Conservation (phyloP, 768 basidiomycete genomes). For the Amanita jacksonii region DNA sequence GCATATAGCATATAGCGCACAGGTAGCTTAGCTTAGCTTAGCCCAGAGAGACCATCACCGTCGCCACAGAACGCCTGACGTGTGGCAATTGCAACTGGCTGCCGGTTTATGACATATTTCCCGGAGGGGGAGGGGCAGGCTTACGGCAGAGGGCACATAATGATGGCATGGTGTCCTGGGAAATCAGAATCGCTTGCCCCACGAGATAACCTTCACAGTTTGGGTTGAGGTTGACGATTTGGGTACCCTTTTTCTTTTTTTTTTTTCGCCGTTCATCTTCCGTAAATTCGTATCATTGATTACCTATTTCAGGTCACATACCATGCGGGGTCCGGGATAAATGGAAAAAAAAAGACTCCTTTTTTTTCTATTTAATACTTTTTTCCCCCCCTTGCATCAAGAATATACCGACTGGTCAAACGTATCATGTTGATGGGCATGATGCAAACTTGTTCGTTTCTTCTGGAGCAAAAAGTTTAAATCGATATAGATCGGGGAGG, state of each 20-base stretch:
- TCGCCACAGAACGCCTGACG: neutral
- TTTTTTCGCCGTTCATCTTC: neutral
- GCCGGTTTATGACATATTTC: slow-evolving; percentile 5
- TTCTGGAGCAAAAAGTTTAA: slow-evolving; percentile 3
- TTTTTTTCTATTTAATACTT: too few species aligned
- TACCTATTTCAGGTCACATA: too few species aligned
- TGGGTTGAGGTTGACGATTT: too few species aligned
- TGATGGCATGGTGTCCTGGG: neutral
- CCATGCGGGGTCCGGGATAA: too few species aligned
- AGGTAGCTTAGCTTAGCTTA: too few species aligned
- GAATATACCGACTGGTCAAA: too few species aligned
- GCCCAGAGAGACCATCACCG: neutral
- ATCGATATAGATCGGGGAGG: slow-evolving; percentile 2
- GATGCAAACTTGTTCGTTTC: neutral
- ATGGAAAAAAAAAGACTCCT: too few species aligned
- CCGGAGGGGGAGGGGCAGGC: too few species aligned
- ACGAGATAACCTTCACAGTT: neutral
- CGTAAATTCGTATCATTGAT: neutral
- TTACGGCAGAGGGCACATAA: slow-evolving; percentile 4
- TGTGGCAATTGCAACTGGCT: neutral
- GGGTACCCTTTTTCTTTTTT: neutral
- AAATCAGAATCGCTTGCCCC: neutral
- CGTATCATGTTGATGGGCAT: neutral
- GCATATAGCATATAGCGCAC: too few species aligned
- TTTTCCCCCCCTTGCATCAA: too few species aligned